Evolutionary conservation across 73 alveolate genomes (phyloP).

Genomic region (Halteria grandinella): DNA sequence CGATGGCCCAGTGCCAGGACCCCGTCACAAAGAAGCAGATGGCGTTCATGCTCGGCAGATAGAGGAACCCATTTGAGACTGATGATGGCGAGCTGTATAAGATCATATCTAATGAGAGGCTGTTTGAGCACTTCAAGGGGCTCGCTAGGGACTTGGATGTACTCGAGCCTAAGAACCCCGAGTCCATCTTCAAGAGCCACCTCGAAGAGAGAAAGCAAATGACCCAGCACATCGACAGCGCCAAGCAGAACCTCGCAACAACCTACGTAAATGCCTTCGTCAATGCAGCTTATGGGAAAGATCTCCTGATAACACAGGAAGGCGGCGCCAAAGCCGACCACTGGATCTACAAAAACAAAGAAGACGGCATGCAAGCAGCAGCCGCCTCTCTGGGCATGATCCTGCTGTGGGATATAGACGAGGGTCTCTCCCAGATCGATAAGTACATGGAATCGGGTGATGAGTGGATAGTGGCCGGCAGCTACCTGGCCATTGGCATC

Average conservation of each 20-base stretch:
- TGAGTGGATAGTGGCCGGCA: slow-evolving; percentile 87
- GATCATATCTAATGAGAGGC: slow-evolving; percentile 89
- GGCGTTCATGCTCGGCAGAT: slow-evolving; percentile 92
- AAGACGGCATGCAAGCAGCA: slow-evolving; percentile 85
- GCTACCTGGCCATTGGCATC: slow-evolving; percentile 91
- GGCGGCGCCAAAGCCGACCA: slow-evolving; percentile 66
- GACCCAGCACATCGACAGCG: slow-evolving; percentile 74
- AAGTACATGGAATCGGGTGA: slow-evolving; percentile 82
- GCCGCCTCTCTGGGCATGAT: slow-evolving; percentile 84
- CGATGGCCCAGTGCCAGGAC: slow-evolving; percentile 81
- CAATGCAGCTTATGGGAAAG: slow-evolving; percentile 99
- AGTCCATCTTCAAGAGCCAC: slow-evolving; percentile 96
- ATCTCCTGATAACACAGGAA: slow-evolving; percentile 77
- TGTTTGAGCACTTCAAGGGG: slow-evolving; percentile 80
- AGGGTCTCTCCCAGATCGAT: slow-evolving; percentile 90
- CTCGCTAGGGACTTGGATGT: slow-evolving; percentile 97
- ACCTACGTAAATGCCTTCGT: slow-evolving; percentile 98
- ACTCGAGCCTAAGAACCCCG: slow-evolving; percentile 99
- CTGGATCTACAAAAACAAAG: slow-evolving; percentile 93
- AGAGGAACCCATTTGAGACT: slow-evolving; percentile 79
- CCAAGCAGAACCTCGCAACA: slow-evolving; percentile 90
- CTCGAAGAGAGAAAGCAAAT: slow-evolving; percentile 89
- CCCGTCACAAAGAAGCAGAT: slow-evolving; percentile 75
- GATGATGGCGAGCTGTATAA: slow-evolving; percentile 83
- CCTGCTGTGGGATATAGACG: slow-evolving; percentile 95